Conservation (phyloP, 805 yeast genomes). For the Yarrowia osloensis region DNA sequence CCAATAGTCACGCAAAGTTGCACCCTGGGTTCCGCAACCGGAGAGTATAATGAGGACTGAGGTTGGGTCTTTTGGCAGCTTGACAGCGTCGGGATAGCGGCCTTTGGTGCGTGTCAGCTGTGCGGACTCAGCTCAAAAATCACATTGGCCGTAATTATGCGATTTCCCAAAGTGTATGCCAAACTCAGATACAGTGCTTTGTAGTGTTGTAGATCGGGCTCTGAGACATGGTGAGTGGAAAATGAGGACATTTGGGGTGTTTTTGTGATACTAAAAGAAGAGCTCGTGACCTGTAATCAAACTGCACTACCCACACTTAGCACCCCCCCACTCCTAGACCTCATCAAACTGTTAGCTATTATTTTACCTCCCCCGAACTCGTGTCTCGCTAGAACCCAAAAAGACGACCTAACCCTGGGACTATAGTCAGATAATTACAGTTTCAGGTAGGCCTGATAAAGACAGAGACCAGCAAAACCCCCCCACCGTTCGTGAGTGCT, state of each 20-base stretch:
- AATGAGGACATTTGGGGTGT: neutral
- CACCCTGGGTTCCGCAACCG: neutral
- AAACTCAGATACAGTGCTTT: neutral
- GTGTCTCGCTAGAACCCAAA: neutral
- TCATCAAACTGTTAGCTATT: no score
- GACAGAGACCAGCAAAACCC: constrained; percentile 26
- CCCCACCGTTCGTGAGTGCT: constrained; percentile 17
- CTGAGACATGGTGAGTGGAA: constrained; percentile 1
- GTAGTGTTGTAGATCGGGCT: neutral
- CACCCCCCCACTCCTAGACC: no score
- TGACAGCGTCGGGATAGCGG: neutral
- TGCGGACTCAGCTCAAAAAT: neutral
- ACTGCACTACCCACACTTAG: no score
- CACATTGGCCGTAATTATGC: neutral
- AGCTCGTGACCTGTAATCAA: no score
- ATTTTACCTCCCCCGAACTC: neutral
- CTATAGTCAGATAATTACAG: neutral
- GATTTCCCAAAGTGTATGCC: neutral
- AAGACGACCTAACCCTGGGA: constrained; percentile 1
- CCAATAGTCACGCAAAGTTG: neutral
- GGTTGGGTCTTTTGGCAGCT: neutral
- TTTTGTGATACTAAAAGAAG: no score
- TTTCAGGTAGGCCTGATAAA: constrained; percentile 7
- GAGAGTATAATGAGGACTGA: neutral
- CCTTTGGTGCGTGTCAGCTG: constrained; percentile 1